phyloP scores from a whole-genome alignment of 176 grass and related monocot species.

The Chloris gayana region DNA sequence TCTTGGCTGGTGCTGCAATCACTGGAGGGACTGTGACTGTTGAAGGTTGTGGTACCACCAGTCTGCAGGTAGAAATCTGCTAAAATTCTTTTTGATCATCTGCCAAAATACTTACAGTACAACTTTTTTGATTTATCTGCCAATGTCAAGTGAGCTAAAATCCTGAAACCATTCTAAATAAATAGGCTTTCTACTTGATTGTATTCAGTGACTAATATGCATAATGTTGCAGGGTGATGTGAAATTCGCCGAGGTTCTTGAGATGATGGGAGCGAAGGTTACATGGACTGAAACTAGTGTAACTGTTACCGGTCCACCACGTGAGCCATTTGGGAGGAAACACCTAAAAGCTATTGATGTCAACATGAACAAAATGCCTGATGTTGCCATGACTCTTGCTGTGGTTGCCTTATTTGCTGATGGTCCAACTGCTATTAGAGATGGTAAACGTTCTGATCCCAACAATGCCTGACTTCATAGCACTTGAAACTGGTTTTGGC shows the following conservation, averaged over 20 bases:
- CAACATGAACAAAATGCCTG: conserved; percentile 99
- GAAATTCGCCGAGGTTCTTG: conserved; percentile 94
- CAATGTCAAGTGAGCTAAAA: neutral
- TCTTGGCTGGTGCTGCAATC: conserved; percentile 96
- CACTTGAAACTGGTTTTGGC: neutral
- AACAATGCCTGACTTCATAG: conserved; percentile 3
- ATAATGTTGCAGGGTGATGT: conserved; percentile 81
- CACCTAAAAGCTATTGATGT: conserved; percentile 91
- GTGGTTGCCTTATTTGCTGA: conserved; percentile 96
- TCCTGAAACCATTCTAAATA: neutral
- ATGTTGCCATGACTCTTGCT: conserved; percentile 97
- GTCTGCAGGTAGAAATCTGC: conserved; percentile 73
- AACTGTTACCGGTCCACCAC: conserved; percentile 80
- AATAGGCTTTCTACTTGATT: neutral
- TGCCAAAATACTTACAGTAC: neutral
- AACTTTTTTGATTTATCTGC: neutral
- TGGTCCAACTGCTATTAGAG: conserved; percentile 96
- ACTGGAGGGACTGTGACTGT: conserved; percentile 97
- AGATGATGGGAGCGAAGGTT: conserved; percentile 98
- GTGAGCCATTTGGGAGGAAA: conserved; percentile 66
- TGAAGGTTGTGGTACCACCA: conserved; percentile 88
- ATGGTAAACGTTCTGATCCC: conserved; percentile 54
- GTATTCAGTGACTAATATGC: neutral
- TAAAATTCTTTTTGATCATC: neutral
- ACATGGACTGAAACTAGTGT: conserved; percentile 96